These are phyloP conservation scores for Colletotrichum spinosum DNA, from an alignment of 2,329 filamentous ascomycete species.

Conservation along the genomic window DNA sequence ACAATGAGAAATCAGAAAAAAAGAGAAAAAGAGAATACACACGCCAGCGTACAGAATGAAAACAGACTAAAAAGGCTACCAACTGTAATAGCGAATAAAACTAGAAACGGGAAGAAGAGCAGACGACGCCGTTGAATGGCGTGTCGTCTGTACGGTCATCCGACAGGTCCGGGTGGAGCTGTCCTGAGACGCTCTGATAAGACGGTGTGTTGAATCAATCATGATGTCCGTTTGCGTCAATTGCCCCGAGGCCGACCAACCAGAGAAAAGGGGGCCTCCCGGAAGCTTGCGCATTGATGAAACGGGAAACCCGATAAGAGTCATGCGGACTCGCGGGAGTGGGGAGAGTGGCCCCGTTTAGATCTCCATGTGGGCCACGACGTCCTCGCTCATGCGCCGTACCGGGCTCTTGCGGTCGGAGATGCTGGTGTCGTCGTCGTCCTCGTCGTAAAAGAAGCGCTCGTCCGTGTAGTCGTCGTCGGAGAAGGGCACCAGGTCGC, in stretches of 20 bases:
- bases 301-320: constrained; percentile 28
- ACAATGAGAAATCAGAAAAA: not conserved
- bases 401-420: constrained; percentile 54
- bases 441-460: constrained; percentile 57
- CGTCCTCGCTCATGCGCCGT: constrained; percentile 71
- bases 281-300: constrained; percentile 19
- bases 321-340: constrained; percentile 18
- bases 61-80: not conserved
- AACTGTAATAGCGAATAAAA: not conserved
- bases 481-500: constrained; percentile 65
- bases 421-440: constrained; percentile 55
- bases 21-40: not conserved
- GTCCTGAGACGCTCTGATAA: constrained; percentile 27
- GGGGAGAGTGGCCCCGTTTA: constrained; percentile 47
- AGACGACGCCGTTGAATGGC: constrained; percentile 23
- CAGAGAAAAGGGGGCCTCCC: constrained; percentile 23
- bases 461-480: constrained; percentile 63
- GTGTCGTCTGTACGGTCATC: constrained; percentile 5
- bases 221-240: constrained; percentile 27
- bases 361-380: constrained; percentile 72
- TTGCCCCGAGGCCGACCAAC: constrained; percentile 12
- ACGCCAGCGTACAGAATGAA: constrained; percentile 24
- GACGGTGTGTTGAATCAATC: constrained; percentile 29
- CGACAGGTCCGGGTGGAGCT: constrained; percentile 11
- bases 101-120: not conserved